Evolutionary conservation across 2,329 filamentous ascomycete genomes (phyloP), one percentile per base, ranked within the genome.

Genomic region (Beauveria sp.): DNA sequence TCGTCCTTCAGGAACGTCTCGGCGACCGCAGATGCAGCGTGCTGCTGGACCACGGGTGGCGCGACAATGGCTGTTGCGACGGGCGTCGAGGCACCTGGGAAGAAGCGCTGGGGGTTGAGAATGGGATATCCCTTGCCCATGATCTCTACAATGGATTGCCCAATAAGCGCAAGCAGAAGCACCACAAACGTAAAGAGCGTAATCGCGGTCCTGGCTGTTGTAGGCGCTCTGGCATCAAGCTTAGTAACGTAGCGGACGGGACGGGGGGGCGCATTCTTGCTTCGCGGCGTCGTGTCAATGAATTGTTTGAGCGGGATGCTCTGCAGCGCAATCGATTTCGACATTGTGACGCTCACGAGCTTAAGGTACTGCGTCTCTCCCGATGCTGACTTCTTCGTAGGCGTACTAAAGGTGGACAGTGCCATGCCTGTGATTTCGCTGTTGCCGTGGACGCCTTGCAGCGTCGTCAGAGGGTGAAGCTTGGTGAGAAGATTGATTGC

Each of bases 301-400:
- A 75, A 68, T 64, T 76, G 78, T 65, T 76, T 78, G 53, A 96
- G 81, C 0, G 90, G 87, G 65, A 96, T 86, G 45, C 85, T 88
- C 73, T 96, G 90, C 28, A 96, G 87, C 34, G 89, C 85, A 46
- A 92, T 85, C 0, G 87, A 90, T 71, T 92, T 93, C 64, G 86
- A 88, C 67, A 96, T 86, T 54, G 89, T 91, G 46, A 91, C 88
- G 52, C 89, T 93, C 34, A 90, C 92, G 3, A 96, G 83, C 68
- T 90, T 90, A 67, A 96, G 77, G 69, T 63, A 69, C 55, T 74
- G 74, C 54, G 69, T 66, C 16, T 55, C 51, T 31, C 22, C 51
- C 18, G 34, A 16, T 22, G 18, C 34, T 7, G 43, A n/a, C 60
- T 55, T 51, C n/a, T 54, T 51, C 4, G 69, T 70, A 45, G 68